Base-by-base conservation (phyloP, 441 rosid genomes). In the Croton setiger region DNA sequence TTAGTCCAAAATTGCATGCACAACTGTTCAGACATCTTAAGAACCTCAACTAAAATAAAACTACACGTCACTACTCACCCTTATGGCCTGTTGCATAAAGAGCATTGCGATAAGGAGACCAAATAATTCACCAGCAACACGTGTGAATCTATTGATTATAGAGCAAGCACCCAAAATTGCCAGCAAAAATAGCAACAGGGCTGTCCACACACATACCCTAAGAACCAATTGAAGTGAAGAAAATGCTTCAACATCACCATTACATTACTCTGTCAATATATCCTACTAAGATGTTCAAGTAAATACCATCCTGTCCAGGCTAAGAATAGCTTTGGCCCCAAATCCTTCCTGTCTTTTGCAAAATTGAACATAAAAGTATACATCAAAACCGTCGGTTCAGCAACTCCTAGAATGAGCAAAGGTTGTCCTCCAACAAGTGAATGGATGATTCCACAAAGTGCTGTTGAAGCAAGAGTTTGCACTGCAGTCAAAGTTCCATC, bases 21-120 rank as follows among this genome's bases (percentile, higher is more conserved):
- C 23, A 23, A 64, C n/a, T 31, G 27, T 52, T 62, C 70, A 68
- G 27, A 72, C 51, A 31, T 44, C 59, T 63, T 60, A 41, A n/a
- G 60, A 54, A 9, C 23, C 36, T 74, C 68, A 33, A 49, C 49
- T 51, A 18, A 64, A 68, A 67, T 7, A 21, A 61, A 31, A 27
- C 58, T 55, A 18, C 45, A 70, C 31, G 57, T 63, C 53, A 71
- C 48, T 27, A 67, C 85, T 82, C 70, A 87, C 96, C 78, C 85
- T 81, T 71, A 89, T 87, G 13, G 92, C 96, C 73, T 89, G 92
- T 82, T 89, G 91, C 92, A 87, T 89, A 75, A 89, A 89, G 60
- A 89, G 90, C 88, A 89, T 89, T 69, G 93, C 93, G 74, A 89
- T 87, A 55, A 89, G 88, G 72, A 89, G 84, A 64, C 96, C 96